phyloP scores from a whole-genome alignment of 2,329 filamentous ascomycete genomes.

The Mollisia scopiformis region DNA sequence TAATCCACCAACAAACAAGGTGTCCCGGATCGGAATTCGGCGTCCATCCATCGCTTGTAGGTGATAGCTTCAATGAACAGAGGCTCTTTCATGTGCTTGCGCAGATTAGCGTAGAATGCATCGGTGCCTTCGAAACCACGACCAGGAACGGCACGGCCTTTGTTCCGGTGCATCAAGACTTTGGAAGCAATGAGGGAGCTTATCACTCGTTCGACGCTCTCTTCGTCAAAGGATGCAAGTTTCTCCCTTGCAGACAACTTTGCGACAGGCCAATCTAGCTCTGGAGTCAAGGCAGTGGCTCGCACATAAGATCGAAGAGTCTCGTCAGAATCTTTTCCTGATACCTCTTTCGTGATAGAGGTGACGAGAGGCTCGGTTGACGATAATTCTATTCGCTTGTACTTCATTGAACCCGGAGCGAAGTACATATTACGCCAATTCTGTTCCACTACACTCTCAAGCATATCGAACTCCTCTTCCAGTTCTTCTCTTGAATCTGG shows the following conservation, averaged over 20 bases:
- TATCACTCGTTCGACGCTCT: conserved; percentile 26
- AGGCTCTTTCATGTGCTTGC: conserved; percentile 55
- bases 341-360: too few relatives aligned
- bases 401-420: conserved; percentile 50
- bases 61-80: conserved; percentile 60
- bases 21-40: conserved; percentile 40
- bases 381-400: conserved; percentile 31
- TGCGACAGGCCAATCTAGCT: conserved; percentile 50
- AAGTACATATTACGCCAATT: conserved; percentile 63
- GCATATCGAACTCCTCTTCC: conserved; percentile 41
- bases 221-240: conserved; percentile 38
- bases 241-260: conserved; percentile 47
- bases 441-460: conserved; percentile 27
- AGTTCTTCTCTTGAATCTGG: conserved; percentile 51
- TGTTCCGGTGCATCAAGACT: conserved; percentile 59
- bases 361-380: conserved; percentile 51
- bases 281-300: conserved; percentile 58
- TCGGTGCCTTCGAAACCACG: conserved; percentile 65
- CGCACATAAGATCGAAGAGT: conserved; percentile 65
- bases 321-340: too few relatives aligned
- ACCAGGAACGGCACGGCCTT: conserved; percentile 59
- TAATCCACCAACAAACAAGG: conserved; percentile 51
- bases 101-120: conserved; percentile 57
- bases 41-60: conserved; percentile 65
- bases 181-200: conserved; percentile 28